Percentiles rank a stretch among this genome's conserved stretches.
Conservation (phyloP, 306 rosid genomes). For the Quillaja saponaria region DNA sequence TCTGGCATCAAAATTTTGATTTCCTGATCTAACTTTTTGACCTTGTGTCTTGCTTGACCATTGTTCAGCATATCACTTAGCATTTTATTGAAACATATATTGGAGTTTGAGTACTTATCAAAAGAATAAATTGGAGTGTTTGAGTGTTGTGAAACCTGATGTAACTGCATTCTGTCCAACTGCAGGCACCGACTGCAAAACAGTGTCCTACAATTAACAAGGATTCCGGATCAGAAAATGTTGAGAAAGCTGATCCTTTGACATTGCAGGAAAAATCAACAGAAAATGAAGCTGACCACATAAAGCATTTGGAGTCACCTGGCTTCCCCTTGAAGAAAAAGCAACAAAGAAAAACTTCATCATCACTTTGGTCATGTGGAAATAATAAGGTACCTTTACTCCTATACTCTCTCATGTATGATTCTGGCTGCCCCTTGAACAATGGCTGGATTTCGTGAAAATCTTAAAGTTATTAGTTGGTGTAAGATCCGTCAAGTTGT, state of each 20-base stretch:
- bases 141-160: slow-evolving; percentile 12
- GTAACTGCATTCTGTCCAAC: slow-evolving; percentile 29
- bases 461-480: too few species aligned
- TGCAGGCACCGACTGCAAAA: slow-evolving; percentile 42
- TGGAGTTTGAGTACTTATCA: too few species aligned
- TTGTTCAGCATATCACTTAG: too few species aligned
- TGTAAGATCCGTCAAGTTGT: too few species aligned
- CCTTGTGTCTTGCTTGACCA: too few species aligned
- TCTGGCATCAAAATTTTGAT: too few species aligned
- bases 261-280: slow-evolving; percentile 41
- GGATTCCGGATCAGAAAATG: slow-evolving; percentile 41
- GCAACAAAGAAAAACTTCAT: slow-evolving; percentile 40
- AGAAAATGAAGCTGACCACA: slow-evolving; percentile 28
- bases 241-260: slow-evolving; percentile 35
- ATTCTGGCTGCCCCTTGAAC: too few species aligned
- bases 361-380: slow-evolving; percentile 34
- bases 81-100: too few species aligned
- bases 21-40: too few species aligned
- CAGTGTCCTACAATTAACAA: slow-evolving; percentile 34
- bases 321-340: slow-evolving; percentile 44
- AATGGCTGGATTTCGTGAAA: too few species aligned
- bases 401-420: too few species aligned
- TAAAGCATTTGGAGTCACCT: slow-evolving; percentile 46
- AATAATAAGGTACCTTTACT: slow-evolving; percentile 50
- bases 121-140: slow-evolving; percentile 8